Evolutionary conservation across 352 stramenopile genomes (phyloP).

Genomic region (Globisporangium camurandrum): DNA sequence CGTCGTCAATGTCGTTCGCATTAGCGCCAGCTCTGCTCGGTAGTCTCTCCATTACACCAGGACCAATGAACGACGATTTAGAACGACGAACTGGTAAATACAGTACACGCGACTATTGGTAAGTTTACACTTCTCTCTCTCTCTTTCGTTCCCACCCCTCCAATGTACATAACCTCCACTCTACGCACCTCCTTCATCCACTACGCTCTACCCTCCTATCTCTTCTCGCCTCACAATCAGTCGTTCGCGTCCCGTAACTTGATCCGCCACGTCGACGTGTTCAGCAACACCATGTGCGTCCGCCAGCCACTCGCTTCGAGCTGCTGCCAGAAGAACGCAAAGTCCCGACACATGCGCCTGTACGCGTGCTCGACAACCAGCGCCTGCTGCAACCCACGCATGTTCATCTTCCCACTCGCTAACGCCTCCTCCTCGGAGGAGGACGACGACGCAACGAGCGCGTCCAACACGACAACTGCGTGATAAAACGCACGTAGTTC

Average conservation of each 20-base stretch:
- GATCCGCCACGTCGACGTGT: slow-evolving; percentile 56
- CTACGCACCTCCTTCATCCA: no score
- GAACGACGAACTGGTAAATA: no score
- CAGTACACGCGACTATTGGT: no score
- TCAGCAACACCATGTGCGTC: slow-evolving; percentile 68
- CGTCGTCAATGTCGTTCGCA: background rate
- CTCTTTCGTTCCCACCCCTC: no score
- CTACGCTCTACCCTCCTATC: no score
- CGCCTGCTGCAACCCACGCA: background rate
- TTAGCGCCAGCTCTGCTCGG: background rate
- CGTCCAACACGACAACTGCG: slow-evolving; percentile 44
- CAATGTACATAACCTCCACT: no score
- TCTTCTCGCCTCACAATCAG: no score
- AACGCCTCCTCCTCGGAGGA: no score
- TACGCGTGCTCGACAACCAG: slow-evolving; percentile 39
- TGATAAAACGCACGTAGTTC: slow-evolving; percentile 74
- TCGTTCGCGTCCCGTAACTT: slow-evolving; percentile 39
- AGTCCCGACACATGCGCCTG: slow-evolving; percentile 40
- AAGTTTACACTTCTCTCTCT: no score
- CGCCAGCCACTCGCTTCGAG: slow-evolving; percentile 56
- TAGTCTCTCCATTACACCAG: no score
- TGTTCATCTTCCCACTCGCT: no score
- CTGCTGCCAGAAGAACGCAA: slow-evolving; percentile 56
- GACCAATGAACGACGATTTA: no score
- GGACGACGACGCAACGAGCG: slow-evolving; percentile 21